Conservation (phyloP, 768 basidiomycete genomes). For the Hebeloma cylindrosporum region DNA sequence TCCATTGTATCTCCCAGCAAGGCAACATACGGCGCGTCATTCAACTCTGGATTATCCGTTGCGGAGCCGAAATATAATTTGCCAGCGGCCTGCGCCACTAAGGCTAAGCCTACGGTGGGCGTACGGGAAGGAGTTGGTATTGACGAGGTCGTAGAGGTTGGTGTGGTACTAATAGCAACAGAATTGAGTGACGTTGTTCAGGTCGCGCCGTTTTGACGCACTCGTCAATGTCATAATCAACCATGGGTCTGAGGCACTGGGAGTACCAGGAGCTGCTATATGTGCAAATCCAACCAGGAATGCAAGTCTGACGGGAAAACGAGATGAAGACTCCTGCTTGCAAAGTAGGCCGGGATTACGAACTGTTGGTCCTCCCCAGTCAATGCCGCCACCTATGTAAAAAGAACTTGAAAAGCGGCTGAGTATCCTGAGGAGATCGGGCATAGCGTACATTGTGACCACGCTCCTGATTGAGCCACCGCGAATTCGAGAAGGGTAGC, state of each 20-base stretch:
- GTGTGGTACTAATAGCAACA: not conserved
- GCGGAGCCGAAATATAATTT: slow-evolving; percentile 52
- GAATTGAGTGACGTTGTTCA: not conserved
- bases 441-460: slow-evolving; percentile 22
- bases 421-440: not conserved
- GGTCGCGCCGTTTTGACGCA: slow-evolving; percentile 4
- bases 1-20: slow-evolving; percentile 37
- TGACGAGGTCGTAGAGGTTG: slow-evolving; percentile 4
- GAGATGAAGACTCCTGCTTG: not conserved
- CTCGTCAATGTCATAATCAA: not conserved
- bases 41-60: slow-evolving; percentile 48
- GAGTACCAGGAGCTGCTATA: slow-evolving; percentile 42
- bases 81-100: slow-evolving; percentile 40
- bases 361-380: slow-evolving; percentile 33
- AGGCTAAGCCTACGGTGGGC: slow-evolving; percentile 22
- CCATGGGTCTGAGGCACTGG: slow-evolving; percentile 37
- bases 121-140: slow-evolving; percentile 8
- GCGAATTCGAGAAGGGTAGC: slow-evolving; percentile 15
- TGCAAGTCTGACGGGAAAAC: slow-evolving; percentile 33
- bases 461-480: slow-evolving; percentile 22
- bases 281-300: slow-evolving; percentile 39
- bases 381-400: slow-evolving; percentile 21
- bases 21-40: slow-evolving; percentile 39
- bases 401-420: not conserved
- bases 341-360: not conserved